Evolutionary conservation across 768 basidiomycete genomes (phyloP).

Genomic region (Lactarius deliciosus): DNA sequence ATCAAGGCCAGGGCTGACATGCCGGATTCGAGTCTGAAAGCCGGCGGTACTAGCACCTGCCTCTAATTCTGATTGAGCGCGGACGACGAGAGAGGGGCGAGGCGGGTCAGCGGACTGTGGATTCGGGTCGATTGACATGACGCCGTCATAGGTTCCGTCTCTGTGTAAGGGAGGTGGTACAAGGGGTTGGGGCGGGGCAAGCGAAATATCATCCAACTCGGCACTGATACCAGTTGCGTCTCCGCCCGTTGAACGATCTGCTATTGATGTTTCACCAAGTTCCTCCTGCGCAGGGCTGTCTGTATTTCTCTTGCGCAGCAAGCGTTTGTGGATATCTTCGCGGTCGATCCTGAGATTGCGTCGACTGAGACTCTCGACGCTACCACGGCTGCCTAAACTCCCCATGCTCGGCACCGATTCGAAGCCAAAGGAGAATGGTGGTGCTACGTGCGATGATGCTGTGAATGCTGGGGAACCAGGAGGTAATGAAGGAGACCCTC

Average conservation of each 20-base stretch:
- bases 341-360: constrained; percentile 49
- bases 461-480: constrained; percentile 23
- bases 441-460: constrained; percentile 22
- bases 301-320: constrained; percentile 46
- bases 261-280: constrained; percentile 4
- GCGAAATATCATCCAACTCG: constrained; percentile 5
- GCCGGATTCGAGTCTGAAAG: constrained; percentile 32
- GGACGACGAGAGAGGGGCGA: constrained; percentile 33
- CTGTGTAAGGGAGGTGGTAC: constrained; percentile 11
- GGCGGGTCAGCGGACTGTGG: constrained; percentile 38
- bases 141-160: constrained; percentile 37
- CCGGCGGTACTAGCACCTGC: constrained; percentile 6
- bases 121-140: constrained; percentile 38
- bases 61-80: constrained; percentile 33
- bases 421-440: constrained; percentile 23
- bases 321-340: constrained; percentile 52
- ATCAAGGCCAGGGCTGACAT: constrained; percentile 15
- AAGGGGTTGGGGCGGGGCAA: neutral
- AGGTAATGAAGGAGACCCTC: constrained; percentile 22
- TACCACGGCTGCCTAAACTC: constrained; percentile 30
- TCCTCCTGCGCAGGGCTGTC: constrained; percentile 41
- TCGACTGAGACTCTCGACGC: constrained; percentile 32
- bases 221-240: constrained; percentile 7
- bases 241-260: neutral
- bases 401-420: constrained; percentile 28